Evolutionary conservation across 148 eudicot species (phyloP).

Genomic region (Limonium bicolor): DNA sequence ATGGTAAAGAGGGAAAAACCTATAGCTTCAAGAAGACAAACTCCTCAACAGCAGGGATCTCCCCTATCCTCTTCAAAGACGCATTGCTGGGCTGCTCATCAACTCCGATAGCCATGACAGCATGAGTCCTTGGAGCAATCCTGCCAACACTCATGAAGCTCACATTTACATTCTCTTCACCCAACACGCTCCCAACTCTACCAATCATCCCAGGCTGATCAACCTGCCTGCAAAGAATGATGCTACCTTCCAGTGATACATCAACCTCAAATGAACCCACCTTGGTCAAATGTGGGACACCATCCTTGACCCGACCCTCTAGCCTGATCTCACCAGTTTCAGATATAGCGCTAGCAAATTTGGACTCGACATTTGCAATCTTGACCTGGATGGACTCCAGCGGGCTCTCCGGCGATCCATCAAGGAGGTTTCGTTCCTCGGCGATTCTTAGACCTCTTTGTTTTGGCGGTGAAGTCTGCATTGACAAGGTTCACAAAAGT

Average conservation of each 20-base stretch:
- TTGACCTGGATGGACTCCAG: slow-evolving; percentile 71
- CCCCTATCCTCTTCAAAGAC: slow-evolving; percentile 70
- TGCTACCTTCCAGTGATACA: slow-evolving; percentile 76
- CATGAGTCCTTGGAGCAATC: slow-evolving; percentile 72
- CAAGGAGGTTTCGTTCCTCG: slow-evolving; percentile 64
- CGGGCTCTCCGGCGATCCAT: slow-evolving; percentile 85
- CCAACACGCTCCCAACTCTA: slow-evolving; percentile 65
- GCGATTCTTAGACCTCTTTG: slow-evolving; percentile 69
- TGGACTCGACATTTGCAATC: slow-evolving; percentile 73
- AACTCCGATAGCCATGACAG: slow-evolving; percentile 89
- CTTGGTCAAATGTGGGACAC: slow-evolving; percentile 69
- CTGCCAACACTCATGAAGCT: slow-evolving; percentile 94
- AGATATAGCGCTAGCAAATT: slow-evolving; percentile 78
- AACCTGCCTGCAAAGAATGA: slow-evolving; percentile 75
- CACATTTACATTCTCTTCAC: slow-evolving; percentile 79
- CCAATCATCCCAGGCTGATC: slow-evolving; percentile 97
- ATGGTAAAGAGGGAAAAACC: too few species aligned
- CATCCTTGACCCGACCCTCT: slow-evolving; percentile 78
- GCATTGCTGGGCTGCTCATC: slow-evolving; percentile 66
- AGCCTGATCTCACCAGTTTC: slow-evolving; percentile 71
- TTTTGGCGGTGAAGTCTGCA: slow-evolving; percentile 86
- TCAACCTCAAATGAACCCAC: slow-evolving; percentile 87
- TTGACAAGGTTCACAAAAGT: slow-evolving; percentile 78
- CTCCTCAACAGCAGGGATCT: slow-evolving; percentile 72
- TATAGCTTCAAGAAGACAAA: slow-evolving; percentile 70